Conservation (phyloP, 306 rosid species). For the Trichosanthes cucumerina region DNA sequence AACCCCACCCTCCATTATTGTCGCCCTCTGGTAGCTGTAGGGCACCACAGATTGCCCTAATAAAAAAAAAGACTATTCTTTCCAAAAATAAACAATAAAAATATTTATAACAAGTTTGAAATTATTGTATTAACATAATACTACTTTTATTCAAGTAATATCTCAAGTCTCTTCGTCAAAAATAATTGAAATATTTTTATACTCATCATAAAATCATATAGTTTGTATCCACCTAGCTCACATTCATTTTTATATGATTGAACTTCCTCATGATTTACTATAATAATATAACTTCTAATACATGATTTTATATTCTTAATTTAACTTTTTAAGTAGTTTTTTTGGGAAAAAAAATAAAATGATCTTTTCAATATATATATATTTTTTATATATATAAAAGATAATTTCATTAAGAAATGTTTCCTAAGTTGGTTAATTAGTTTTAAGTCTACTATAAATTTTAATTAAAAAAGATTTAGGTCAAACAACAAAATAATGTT, state of each 20-base stretch:
- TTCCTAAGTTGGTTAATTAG: not conserved
- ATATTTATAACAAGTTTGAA: not conserved
- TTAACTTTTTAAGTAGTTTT: too few relatives aligned
- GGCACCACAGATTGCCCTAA: not conserved
- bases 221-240: not conserved
- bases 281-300: not conserved
- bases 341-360: too few relatives aligned
- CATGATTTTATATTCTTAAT: not conserved
- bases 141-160: not conserved
- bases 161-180: not conserved
- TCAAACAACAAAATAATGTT: not conserved
- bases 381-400: too few relatives aligned
- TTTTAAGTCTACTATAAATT: not conserved
- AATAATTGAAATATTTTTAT: not conserved
- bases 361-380: too few relatives aligned
- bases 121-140: not conserved
- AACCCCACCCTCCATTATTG: slow-evolving; percentile 1
- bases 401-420: not conserved
- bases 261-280: not conserved
- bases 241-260: not conserved
- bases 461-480: not conserved
- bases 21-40: not conserved
- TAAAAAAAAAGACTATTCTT: not conserved
- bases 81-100: not conserved
- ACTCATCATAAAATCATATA: not conserved